Base-by-base conservation (phyloP, 139 green algal species). In the Eudorina sp. region DNA sequence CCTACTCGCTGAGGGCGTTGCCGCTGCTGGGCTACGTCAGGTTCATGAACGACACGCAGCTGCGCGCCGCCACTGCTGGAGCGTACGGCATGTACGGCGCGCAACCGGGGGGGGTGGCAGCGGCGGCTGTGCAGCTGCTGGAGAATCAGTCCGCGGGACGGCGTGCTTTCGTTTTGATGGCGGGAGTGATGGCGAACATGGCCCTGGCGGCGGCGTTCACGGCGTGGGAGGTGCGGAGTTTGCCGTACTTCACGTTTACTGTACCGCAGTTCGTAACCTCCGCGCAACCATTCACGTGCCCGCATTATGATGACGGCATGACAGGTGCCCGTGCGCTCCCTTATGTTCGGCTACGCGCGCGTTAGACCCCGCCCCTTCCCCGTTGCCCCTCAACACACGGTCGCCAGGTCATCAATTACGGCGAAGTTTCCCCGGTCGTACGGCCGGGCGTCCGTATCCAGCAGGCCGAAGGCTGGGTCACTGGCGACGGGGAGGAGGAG, bases 1-100 rank as follows among this genome's bases (percentile, higher is more conserved):
- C 58, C 40, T 86, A 86, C 80, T 64, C 29, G 2, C 80, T 86
- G 19, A 60, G 80, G 7, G 80, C 80, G 27, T 19, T 86, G 29
- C 80, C 80, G 31, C 60, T 86, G 13, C 38, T 86, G 27, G 80
- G 80, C 80, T 86, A 73, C 60, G 60, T 86, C 14, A 51, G 55
- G 3, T 86, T 86, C 60, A 27, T 51, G 27, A 77, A 60, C 7
- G 29, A n/a, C 19, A n/a, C 51, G 0, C 5, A 74, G 34, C 34
- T 38, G 6, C 7, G 8, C 4, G 29, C 73, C 23, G 70, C 41
- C 13, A 23, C 41, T 6, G 70, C 41, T 4, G 70, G 8, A 6
- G 70, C 51, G n/a, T 53, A 55, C 62, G 62, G 62, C 62, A 72
- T 34, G 62, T 72, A 72, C 19, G 23, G 62, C 62, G 48, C 48